Conservation (phyloP, 164 flowering plant genomes). For the Aristolochia fimbriata region DNA sequence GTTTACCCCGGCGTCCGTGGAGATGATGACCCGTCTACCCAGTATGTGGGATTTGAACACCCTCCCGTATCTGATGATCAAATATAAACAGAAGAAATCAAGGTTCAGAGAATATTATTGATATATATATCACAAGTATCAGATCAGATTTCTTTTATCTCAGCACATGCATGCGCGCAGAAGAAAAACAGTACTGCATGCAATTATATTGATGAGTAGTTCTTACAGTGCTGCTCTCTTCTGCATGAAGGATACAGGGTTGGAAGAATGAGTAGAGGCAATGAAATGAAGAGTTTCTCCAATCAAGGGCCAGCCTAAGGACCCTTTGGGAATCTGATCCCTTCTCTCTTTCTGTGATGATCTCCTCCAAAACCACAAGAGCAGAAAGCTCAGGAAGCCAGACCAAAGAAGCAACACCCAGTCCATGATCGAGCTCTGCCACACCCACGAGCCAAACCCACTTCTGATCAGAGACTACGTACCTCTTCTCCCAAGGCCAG, state of each 20-base stretch:
- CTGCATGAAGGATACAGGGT: constrained; percentile 80
- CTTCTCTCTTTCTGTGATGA: background rate
- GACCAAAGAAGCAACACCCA: no score
- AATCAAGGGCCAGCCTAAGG: constrained; percentile 74
- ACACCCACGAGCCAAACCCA: no score
- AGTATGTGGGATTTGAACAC: constrained; percentile 94
- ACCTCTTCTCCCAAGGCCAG: no score
- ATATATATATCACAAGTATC: no score
- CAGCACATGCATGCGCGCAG: no score
- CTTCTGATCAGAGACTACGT: no score
- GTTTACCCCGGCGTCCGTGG: constrained; percentile 87
- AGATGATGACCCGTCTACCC: constrained; percentile 69
- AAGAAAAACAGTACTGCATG: no score
- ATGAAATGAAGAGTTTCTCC: constrained; percentile 90
- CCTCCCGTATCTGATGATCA: constrained; percentile 88
- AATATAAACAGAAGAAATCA: no score
- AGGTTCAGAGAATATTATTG: background rate
- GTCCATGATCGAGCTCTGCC: no score
- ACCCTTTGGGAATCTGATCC: constrained; percentile 43
- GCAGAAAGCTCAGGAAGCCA: no score
- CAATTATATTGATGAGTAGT: no score
- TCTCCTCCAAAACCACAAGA: constrained; percentile 3
- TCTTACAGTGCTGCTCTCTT: constrained; percentile 67
- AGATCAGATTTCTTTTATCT: no score
- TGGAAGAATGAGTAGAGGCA: constrained; percentile 63